These are phyloP conservation scores for Massariosphaeria phaeospora DNA, from an alignment of 495 filamentous ascomycete species.

Conservation along the genomic window DNA sequence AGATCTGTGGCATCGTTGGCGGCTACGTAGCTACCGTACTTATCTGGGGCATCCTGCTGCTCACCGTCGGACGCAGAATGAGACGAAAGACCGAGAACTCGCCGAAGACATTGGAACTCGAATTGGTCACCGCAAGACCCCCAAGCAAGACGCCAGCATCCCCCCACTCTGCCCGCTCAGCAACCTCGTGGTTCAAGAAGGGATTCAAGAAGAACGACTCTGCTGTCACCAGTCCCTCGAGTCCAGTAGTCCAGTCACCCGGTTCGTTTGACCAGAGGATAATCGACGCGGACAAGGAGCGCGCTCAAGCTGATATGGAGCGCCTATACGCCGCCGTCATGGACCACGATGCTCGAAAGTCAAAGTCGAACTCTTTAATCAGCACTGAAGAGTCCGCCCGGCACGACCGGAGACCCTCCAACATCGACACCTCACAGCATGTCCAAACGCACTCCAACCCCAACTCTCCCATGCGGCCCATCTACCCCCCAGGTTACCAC, in stretches of 20 bases:
- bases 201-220: slow-evolving; percentile 33
- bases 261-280: slow-evolving; percentile 69
- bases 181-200: slow-evolving; percentile 43
- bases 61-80: slow-evolving; percentile 59
- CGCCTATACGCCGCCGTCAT: slow-evolving; percentile 86
- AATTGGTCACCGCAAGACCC: slow-evolving; percentile 61
- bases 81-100: slow-evolving; percentile 51
- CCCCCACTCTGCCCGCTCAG: slow-evolving; percentile 37
- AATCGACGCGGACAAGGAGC: slow-evolving; percentile 63
- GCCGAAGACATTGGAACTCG: slow-evolving; percentile 46
- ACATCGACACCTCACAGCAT: slow-evolving; percentile 15
- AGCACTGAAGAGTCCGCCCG: slow-evolving; percentile 12
- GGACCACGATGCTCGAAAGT: slow-evolving; percentile 62
- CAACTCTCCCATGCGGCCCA: slow-evolving; percentile 35
- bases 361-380: slow-evolving; percentile 4
- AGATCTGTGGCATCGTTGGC: slow-evolving; percentile 74
- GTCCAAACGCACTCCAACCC: slow-evolving; percentile 18
- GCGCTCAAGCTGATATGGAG: slow-evolving; percentile 75
- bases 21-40: slow-evolving; percentile 72
- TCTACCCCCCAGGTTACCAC: slow-evolving; percentile 41
- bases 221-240: slow-evolving; percentile 37
- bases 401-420: slow-evolving; percentile 6
- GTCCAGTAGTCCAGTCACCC: slow-evolving; percentile 44
- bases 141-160: slow-evolving; percentile 32
- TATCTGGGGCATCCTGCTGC: slow-evolving; percentile 59